Conservation (phyloP, 805 yeast genomes). For the Phaffomyces thermotolerans region DNA sequence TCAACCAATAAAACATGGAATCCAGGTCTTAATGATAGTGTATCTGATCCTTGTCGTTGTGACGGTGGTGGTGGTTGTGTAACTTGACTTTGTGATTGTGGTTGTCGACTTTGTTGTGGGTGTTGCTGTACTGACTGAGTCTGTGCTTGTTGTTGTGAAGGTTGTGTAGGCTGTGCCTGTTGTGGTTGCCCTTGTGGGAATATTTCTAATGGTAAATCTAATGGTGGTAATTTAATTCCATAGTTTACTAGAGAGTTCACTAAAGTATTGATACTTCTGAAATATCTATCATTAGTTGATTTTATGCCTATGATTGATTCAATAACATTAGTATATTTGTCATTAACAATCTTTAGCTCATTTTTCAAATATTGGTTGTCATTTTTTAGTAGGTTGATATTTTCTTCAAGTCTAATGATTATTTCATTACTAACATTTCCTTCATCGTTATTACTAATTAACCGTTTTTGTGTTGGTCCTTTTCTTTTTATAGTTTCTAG, state of each 20-base stretch:
- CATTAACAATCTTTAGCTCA: conserved; percentile 37
- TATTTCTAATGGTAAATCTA: conserved; percentile 37
- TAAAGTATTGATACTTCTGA: conserved; percentile 43
- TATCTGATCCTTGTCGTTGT: conserved; percentile 1
- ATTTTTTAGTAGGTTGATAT: conserved; percentile 11
- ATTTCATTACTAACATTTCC: conserved; percentile 8
- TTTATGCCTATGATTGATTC: conserved; percentile 54
- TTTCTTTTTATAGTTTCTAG: conserved; percentile 85
- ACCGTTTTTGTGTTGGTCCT: conserved; percentile 52
- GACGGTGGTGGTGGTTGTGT: not conserved
- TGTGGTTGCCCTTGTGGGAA: conserved; percentile 7
- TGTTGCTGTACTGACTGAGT: not conserved
- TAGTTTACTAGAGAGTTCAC: conserved; percentile 43
- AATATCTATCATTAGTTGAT: conserved; percentile 48
- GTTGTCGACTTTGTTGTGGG: conserved; percentile 4
- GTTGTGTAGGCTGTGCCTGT: conserved; percentile 5
- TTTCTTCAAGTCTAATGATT: conserved; percentile 16
- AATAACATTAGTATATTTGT: conserved; percentile 57
- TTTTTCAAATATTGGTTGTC: conserved; percentile 28
- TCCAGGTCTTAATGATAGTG: conserved; percentile 28
- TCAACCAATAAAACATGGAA: conserved; percentile 73
- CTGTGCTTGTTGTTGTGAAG: not conserved
- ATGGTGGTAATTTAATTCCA: conserved; percentile 63
- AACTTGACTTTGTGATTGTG: conserved; percentile 1
- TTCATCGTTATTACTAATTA: conserved; percentile 18